Evolutionary conservation across 169 alveolate species (phyloP), one percentile per base, ranked within the genome.

Genomic region (Plasmodium gonderi): DNA sequence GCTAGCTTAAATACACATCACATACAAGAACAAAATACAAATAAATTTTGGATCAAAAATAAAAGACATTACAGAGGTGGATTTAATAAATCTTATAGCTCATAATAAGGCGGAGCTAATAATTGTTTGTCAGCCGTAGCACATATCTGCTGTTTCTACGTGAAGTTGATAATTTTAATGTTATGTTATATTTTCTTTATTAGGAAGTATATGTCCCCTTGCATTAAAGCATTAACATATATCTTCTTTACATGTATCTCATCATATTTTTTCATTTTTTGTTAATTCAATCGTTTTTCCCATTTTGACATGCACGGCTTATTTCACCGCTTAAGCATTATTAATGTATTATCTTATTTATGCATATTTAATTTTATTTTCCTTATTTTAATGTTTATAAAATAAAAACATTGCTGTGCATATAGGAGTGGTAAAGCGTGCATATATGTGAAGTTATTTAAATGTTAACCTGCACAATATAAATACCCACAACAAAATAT

Each of bases 1-100:
- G 49, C 91, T 81, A 2, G 81, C 91, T 47, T 65, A 81, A 81
- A 81, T 81, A 67, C 91, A 81, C 45, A 79, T 81, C n/a, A 79
- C 69, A 26, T 81, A 81, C 74, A 65, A 67, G 68, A 81, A 42
- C 38, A 81, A 81, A 42, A 45, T 81, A 81, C 91, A 81, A 81
- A 81, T 79, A 81, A 81, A 81, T 44, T 17, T 68, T 81, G 80
- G 91, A 23, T 81, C 91, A 12, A 81, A 81, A 81, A 81, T 81
- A 67, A 81, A 81, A 68, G 81, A 81, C 74, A 81, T 81, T 20
- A 68, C 91, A 5, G 75, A 81, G 29, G 76, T n/a, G 36, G 91
- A 81, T 69, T 81, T 81, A 42, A 81, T 81, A 81, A 81, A 81
- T 67, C 20, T 81, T 7, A 81, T 81, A 29, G 80, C 81, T 42